phyloP scores from a whole-genome alignment of 306 rosid species.

The Cicer judaicum region DNA sequence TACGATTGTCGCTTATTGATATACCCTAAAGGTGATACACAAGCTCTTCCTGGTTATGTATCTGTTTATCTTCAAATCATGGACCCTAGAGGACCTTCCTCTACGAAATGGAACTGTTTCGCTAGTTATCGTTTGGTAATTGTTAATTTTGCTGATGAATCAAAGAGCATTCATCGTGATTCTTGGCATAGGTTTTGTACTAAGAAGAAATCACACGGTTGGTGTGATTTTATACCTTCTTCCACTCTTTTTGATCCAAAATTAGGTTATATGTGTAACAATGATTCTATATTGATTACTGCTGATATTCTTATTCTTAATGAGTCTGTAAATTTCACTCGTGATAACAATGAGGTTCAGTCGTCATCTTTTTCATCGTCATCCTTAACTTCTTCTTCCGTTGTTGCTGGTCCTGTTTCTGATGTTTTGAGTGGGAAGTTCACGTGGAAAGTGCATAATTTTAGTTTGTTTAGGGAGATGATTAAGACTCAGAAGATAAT shows the following conservation, averaged over 20 bases:
- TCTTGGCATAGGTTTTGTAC: slow-evolving; percentile 96
- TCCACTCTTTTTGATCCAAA: slow-evolving; percentile 87
- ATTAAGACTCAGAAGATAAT: slow-evolving; percentile 95
- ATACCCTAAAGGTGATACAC: slow-evolving; percentile 96
- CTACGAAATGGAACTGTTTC: slow-evolving; percentile 98
- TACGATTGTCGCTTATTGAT: slow-evolving; percentile 93
- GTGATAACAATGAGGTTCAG: slow-evolving; percentile 83
- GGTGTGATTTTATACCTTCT: slow-evolving; percentile 98
- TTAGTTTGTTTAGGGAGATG: slow-evolving; percentile 91
- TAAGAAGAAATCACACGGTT: slow-evolving; percentile 97
- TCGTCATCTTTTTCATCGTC: slow-evolving; percentile 55
- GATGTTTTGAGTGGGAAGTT: slow-evolving; percentile 94
- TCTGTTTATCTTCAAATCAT: slow-evolving; percentile 98
- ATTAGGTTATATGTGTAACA: slow-evolving; percentile 69
- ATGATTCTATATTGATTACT: slow-evolving; percentile 84
- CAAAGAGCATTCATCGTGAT: slow-evolving; percentile 92
- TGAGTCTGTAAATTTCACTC: slow-evolving; percentile 85
- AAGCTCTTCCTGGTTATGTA: slow-evolving; percentile 93
- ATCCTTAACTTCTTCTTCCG: slow-evolving; percentile 58
- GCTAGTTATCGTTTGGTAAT: slow-evolving; percentile 94
- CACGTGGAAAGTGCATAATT: slow-evolving; percentile 98
- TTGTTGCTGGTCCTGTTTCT: slow-evolving; percentile 65
- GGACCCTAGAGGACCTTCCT: slow-evolving; percentile 98
- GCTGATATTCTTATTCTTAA: slow-evolving; percentile 88
- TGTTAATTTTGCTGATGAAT: slow-evolving; percentile 77